Conservation (phyloP, 2,329 filamentous ascomycete species). For the Nigrospora sphaerica region DNA sequence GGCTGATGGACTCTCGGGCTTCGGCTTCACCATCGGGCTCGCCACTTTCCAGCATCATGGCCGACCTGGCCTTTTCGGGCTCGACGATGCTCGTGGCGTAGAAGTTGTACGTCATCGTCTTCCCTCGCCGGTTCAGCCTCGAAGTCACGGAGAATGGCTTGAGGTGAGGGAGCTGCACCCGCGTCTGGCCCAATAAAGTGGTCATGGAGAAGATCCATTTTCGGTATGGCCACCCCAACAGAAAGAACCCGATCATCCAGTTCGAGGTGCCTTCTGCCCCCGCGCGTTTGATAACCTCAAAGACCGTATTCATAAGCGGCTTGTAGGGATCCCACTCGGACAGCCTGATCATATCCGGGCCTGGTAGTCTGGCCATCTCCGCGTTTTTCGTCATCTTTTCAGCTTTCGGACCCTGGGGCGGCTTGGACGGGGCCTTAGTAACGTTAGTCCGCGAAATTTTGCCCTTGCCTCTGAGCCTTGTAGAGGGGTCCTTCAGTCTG, state of each 20-base stretch:
- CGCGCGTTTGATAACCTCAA: conserved; percentile 25
- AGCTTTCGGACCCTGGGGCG: conserved; percentile 2
- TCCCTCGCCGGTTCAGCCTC: conserved; percentile 28
- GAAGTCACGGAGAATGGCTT: conserved; percentile 30
- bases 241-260: conserved; percentile 19
- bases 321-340: conserved; percentile 24
- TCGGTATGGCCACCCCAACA: conserved; percentile 21
- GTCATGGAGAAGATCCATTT: conserved; percentile 26
- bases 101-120: conserved; percentile 34
- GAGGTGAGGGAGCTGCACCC: conserved; percentile 32
- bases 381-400: conserved; percentile 4
- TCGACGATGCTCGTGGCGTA: conserved; percentile 10
- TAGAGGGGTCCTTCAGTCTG: conserved; percentile 18
- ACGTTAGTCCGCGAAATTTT: conserved; percentile 6
- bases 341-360: conserved; percentile 9
- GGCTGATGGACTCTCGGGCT: background rate
- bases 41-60: background rate
- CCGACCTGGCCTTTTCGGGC: background rate
- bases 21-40: background rate
- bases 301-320: conserved; percentile 21
- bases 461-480: conserved; percentile 18
- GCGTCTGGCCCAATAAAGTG: conserved; percentile 20
- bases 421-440: background rate
- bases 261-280: conserved; percentile 23
- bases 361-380: background rate